These are phyloP conservation scores for Silene vulgaris DNA, from an alignment of 179 eudicot genomes.

Conservation along the genomic window DNA sequence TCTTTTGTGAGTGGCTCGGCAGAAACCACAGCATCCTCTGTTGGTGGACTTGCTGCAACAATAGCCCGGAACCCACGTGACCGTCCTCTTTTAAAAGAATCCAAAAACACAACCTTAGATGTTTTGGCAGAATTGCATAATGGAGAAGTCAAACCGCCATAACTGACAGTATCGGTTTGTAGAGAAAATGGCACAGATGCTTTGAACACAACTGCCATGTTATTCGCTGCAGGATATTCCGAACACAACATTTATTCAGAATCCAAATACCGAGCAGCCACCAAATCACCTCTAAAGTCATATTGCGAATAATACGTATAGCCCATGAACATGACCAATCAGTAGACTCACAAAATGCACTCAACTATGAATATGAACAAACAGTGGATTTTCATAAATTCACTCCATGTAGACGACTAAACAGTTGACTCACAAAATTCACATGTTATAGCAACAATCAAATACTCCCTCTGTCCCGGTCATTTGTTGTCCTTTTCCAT, in stretches of 20 bases:
- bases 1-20: constrained; percentile 83
- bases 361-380: background rate
- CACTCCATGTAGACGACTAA: background rate
- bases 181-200: constrained; percentile 49
- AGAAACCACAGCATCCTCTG: constrained; percentile 65
- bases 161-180: constrained; percentile 36
- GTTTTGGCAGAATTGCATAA: constrained; percentile 32
- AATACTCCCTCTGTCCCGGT: too few relatives aligned
- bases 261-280: background rate
- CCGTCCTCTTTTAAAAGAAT: constrained; percentile 19
- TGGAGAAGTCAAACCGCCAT: constrained; percentile 26
- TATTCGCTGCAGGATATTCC: constrained; percentile 27
- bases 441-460: background rate
- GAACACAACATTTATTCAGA: constrained; percentile 9
- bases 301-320: background rate
- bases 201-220: constrained; percentile 58
- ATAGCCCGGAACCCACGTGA: constrained; percentile 37
- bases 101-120: constrained; percentile 26
- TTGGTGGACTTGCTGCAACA: constrained; percentile 96
- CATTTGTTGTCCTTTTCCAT: too few relatives aligned
- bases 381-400: background rate
- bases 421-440: background rate
- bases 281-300: background rate
- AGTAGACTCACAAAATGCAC: background rate
- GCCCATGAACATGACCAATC: background rate